phyloP scores from a whole-genome alignment of 2,329 filamentous ascomycete genomes.

The Penicillium psychrosexuale region DNA sequence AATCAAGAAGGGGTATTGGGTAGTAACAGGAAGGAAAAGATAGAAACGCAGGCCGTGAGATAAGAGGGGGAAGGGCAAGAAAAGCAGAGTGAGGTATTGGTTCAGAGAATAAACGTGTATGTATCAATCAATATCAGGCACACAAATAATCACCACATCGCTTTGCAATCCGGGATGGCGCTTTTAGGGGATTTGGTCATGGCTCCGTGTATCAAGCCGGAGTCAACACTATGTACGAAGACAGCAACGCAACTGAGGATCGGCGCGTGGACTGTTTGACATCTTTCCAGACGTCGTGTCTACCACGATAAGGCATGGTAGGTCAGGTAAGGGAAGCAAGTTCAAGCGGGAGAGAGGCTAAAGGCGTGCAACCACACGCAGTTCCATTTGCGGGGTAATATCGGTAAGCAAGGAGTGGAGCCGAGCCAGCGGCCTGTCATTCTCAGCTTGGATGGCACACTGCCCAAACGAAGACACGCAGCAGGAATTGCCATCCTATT shows the following conservation, averaged over 20 bases:
- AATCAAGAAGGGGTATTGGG: conserved; percentile 22
- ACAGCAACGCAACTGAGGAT: not conserved
- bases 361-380: not conserved
- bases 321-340: not conserved
- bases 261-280: not conserved
- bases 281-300: not conserved
- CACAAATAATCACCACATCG: conserved; percentile 10
- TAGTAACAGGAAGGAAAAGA: not conserved
- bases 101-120: not conserved
- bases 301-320: not conserved
- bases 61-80: not conserved
- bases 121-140: conserved; percentile 3
- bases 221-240: conserved; percentile 23
- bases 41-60: not conserved
- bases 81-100: not conserved
- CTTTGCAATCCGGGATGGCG: conserved; percentile 7
- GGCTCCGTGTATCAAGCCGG: conserved; percentile 17
- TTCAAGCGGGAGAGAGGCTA: not conserved
- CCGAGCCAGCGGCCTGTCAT: conserved; percentile 17
- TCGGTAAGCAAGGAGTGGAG: not conserved
- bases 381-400: not conserved
- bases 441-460: not conserved
- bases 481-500: not conserved
- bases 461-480: not conserved
- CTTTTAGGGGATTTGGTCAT: conserved; percentile 19